These are phyloP conservation scores for Colletotrichum somersetense DNA, from an alignment of 2,329 filamentous ascomycete species.

Conservation along the genomic window DNA sequence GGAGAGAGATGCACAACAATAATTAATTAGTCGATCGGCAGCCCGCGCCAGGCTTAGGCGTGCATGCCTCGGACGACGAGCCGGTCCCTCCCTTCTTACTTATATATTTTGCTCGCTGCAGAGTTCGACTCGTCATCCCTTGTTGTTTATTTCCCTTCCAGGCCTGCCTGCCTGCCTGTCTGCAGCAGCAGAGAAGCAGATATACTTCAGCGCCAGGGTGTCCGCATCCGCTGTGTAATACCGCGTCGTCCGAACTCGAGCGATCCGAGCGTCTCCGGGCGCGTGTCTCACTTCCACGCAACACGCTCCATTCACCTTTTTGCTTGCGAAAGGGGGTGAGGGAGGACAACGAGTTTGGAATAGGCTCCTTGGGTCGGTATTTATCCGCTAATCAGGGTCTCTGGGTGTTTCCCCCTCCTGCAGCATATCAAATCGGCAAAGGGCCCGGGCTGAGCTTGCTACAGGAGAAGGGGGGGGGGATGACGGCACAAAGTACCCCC, in stretches of 20 bases:
- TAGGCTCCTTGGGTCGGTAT: not conserved
- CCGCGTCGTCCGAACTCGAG: constrained; percentile 5
- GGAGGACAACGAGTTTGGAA: too few relatives aligned
- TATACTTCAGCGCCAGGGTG: not conserved
- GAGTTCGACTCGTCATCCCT: not conserved
- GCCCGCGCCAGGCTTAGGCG: not conserved
- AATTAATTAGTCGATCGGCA: not conserved
- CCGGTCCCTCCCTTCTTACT: not conserved
- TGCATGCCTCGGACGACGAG: not conserved
- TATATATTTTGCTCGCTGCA: not conserved
- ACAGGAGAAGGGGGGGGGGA: not conserved
- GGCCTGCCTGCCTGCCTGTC: not conserved
- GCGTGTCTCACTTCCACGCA: not conserved
- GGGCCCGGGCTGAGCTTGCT: not conserved
- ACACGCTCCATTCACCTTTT: not conserved
- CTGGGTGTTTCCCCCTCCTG: not conserved
- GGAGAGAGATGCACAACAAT: not conserved
- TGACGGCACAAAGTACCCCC: not conserved
- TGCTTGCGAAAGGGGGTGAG: not conserved
- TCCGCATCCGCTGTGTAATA: not conserved
- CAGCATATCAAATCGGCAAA: not conserved
- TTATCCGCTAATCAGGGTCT: constrained; percentile 9
- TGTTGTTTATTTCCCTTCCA: too few relatives aligned
- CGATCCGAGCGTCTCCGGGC: constrained; percentile 18
- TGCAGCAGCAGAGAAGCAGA: not conserved